Evolutionary conservation across 2,329 filamentous ascomycete species (phyloP).

Genomic region (Neocatenulostroma microsporum): DNA sequence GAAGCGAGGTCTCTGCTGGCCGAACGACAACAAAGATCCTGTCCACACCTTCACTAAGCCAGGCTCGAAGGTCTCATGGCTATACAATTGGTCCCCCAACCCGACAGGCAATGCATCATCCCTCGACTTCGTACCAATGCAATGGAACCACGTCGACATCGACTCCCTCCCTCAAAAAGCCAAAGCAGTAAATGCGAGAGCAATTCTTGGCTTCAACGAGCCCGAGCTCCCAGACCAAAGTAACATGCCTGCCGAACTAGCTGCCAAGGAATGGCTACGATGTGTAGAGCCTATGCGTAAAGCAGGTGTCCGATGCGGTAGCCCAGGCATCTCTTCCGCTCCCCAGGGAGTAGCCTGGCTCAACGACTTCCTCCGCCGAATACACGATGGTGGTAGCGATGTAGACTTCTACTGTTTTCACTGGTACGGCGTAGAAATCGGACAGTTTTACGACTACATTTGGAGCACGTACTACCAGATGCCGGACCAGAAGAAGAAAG

Average conservation of each 20-base stretch:
- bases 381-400: constrained; percentile 20
- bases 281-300: constrained; percentile 25
- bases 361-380: constrained; percentile 19
- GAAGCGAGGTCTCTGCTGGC: constrained; percentile 29
- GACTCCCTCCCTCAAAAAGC: constrained; percentile 19
- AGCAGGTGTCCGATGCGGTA: constrained; percentile 19
- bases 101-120: constrained; percentile 17
- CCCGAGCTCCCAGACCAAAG: constrained; percentile 27
- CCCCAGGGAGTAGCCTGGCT: constrained; percentile 23
- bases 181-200: constrained; percentile 6
- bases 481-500: constrained; percentile 18
- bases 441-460: constrained; percentile 28
- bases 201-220: constrained; percentile 26
- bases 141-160: constrained; percentile 27
- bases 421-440: constrained; percentile 26
- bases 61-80: constrained; percentile 27
- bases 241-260: constrained; percentile 23
- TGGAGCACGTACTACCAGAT: constrained; percentile 22
- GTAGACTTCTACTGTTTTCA: constrained; percentile 27
- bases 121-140: constrained; percentile 27
- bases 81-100: constrained; percentile 29
- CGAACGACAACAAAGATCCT: constrained; percentile 23
- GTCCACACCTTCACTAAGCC: constrained; percentile 26
- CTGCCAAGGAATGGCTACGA: constrained; percentile 22
- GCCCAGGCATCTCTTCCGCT: constrained; percentile 25